Conservation (phyloP, 805 yeast species). For the Saturnispora galanensis region DNA sequence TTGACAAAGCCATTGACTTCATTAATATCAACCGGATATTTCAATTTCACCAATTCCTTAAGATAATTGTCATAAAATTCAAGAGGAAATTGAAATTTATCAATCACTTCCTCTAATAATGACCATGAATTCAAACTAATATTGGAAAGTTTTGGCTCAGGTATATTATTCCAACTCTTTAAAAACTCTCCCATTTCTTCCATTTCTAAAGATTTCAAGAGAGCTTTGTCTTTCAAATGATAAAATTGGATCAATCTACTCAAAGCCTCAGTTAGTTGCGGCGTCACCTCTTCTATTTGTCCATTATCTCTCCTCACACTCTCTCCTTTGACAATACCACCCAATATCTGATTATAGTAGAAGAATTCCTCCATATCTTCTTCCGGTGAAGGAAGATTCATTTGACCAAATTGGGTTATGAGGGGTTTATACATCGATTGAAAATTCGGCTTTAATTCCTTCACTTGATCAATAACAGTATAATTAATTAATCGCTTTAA, state of each 20-base stretch:
- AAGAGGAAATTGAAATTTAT: not conserved
- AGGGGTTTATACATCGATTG: conserved; percentile 9
- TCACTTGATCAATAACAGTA: conserved; percentile 12
- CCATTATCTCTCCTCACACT: not conserved
- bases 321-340: not conserved
- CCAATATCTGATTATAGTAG: conserved; percentile 1
- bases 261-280: not conserved
- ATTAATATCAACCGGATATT: conserved; percentile 1
- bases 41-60: conserved; percentile 3
- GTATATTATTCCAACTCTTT: conserved; percentile 6
- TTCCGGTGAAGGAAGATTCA: conserved; percentile 6
- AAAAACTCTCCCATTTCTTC: conserved; percentile 5
- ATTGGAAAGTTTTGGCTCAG: conserved; percentile 5
- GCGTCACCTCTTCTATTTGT: not conserved
- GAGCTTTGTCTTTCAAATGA: not conserved
- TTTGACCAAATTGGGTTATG: conserved; percentile 17
- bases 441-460: conserved; percentile 15
- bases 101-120: not conserved
- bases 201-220: conserved; percentile 2
- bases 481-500: conserved; percentile 13
- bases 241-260: not conserved
- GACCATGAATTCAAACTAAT: conserved; percentile 1
- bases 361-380: not conserved
- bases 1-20: conserved; percentile 3
- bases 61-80: conserved; percentile 6